Evolutionary conservation across 192 early-diverging fungal genomes (phyloP).

Genomic region (Podila horticola): DNA sequence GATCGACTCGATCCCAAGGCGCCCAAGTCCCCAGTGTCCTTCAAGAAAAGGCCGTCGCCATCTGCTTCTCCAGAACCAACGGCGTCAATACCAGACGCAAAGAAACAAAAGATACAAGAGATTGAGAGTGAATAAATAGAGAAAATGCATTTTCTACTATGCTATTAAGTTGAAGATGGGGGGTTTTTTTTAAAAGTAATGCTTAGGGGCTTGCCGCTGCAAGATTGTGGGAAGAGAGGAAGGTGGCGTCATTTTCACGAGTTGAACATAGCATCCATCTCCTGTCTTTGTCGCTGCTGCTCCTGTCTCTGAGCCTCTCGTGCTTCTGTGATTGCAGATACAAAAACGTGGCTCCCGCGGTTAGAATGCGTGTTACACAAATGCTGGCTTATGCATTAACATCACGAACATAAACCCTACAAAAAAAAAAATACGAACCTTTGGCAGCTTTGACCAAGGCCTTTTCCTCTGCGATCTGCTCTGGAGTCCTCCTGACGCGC

Average conservation of each 20-base stretch:
- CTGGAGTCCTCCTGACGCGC: conserved; percentile 55
- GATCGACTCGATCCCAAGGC: background rate
- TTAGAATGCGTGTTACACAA: background rate
- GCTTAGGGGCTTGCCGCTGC: background rate
- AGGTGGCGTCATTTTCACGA: conserved; percentile 4
- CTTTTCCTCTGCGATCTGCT: conserved; percentile 60
- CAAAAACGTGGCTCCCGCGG: background rate
- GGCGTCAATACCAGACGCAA: background rate
- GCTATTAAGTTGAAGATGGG: background rate
- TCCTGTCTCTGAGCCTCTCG: conserved; percentile 42
- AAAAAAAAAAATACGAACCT: conserved; percentile 37
- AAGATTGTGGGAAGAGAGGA: background rate
- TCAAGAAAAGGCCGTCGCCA: background rate
- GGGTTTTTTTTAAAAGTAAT: background rate
- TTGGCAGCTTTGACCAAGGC: conserved; percentile 54
- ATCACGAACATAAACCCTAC: background rate
- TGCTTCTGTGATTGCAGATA: conserved; percentile 15
- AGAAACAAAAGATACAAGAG: background rate
- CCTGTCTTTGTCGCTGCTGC: conserved; percentile 15
- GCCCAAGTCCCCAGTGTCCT: background rate
- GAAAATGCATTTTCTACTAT: background rate
- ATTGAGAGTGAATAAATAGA: background rate
- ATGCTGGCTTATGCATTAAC: background rate
- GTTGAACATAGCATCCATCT: conserved; percentile 33
- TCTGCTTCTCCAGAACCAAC: background rate